These are phyloP conservation scores for Saccharum hybrid DNA, from an alignment of 202 grass and related monocot species.

Conservation along the genomic window DNA sequence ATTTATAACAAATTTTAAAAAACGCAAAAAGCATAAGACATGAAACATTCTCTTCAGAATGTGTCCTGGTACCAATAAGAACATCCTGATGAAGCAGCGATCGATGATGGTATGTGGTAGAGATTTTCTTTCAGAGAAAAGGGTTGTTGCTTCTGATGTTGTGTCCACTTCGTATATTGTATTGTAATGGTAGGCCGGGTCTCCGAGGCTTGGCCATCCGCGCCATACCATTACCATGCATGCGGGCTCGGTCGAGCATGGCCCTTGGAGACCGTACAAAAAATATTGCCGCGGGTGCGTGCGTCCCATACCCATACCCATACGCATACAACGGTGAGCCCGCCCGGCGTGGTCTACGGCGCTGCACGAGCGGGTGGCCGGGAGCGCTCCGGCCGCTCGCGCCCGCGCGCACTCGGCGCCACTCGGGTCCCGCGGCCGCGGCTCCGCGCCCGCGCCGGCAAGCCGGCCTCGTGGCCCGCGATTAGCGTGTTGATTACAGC, in stretches of 20 bases:
- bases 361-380: constrained; percentile 20
- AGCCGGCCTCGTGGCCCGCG: constrained; percentile 22
- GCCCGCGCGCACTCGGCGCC: neutral
- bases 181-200: neutral
- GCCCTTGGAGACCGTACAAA: constrained; percentile 8
- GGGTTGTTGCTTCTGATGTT: neutral
- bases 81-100: neutral
- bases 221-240: neutral
- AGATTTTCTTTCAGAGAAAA: neutral
- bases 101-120: neutral
- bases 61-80: neutral
- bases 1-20: neutral
- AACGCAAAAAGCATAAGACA: neutral
- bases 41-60: neutral
- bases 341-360: constrained; percentile 37
- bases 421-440: neutral
- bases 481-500: constrained; percentile 24
- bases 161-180: neutral
- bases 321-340: neutral
- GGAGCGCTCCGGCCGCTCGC: neutral
- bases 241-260: neutral
- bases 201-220: neutral
- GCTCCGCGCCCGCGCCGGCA: constrained; percentile 44
- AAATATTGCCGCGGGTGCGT: neutral
- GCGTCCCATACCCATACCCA: constrained; percentile 28